Conservation (phyloP, 257 asterid species). For the Forsythia viridissima region DNA sequence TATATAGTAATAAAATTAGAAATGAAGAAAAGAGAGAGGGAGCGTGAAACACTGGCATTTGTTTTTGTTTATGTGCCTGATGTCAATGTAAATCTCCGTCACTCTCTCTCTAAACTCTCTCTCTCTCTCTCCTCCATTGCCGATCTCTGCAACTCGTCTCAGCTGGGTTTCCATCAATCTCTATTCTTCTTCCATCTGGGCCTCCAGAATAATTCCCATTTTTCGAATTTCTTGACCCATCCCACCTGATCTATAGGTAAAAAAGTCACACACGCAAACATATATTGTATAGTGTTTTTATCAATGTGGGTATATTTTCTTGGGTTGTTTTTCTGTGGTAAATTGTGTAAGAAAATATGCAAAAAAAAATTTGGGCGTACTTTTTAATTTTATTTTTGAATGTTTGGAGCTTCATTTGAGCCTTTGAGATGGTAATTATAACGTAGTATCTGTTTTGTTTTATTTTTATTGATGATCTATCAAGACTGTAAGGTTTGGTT, state of each 20-base stretch:
- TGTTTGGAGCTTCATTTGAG: constrained; percentile 17
- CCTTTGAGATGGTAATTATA: constrained; percentile 26
- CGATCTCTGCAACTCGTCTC: constrained; percentile 49
- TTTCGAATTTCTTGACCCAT: constrained; percentile 21
- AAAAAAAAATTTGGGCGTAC: not conserved
- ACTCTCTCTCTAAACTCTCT: constrained; percentile 30
- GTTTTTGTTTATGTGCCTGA: constrained; percentile 12
- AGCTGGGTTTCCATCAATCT: constrained; percentile 34
- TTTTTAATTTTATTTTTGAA: not conserved
- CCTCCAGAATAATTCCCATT: constrained; percentile 26
- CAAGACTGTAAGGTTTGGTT: not conserved
- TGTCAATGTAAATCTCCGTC: constrained; percentile 12
- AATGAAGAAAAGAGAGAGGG: constrained; percentile 32
- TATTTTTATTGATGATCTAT: not conserved
- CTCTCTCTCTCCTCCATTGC: constrained; percentile 41
- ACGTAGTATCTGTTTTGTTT: constrained; percentile 5
- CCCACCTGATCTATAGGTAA: constrained; percentile 40
- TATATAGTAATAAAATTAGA: not conserved
- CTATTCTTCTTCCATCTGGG: constrained; percentile 21
- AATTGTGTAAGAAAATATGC: not conserved
- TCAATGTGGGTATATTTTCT: not conserved
- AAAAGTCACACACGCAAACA: not conserved
- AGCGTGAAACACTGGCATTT: constrained; percentile 41
- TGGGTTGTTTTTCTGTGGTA: constrained; percentile 9
- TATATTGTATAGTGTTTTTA: constrained; percentile 6